phyloP scores from a whole-genome alignment of 2,329 filamentous ascomycete species.

The Colletotrichum eremochloae region DNA sequence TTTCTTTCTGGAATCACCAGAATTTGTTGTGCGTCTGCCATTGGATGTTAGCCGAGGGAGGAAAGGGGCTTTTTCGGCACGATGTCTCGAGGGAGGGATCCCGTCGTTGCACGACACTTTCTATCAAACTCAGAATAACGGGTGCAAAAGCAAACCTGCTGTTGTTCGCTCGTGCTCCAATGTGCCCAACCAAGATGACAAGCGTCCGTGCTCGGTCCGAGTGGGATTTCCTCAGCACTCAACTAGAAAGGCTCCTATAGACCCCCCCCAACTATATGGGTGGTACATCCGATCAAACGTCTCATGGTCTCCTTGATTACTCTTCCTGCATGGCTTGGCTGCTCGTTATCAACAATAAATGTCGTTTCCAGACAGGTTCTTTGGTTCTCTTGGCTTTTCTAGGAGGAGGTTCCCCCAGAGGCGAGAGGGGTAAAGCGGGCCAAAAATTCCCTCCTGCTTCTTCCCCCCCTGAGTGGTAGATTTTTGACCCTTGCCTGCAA shows the following conservation, averaged over 20 bases:
- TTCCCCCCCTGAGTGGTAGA: background rate
- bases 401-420: too few relatives aligned
- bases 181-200: background rate
- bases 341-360: background rate
- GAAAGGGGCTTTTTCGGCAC: too few relatives aligned
- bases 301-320: conserved; percentile 5
- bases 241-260: conserved; percentile 26
- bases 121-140: background rate
- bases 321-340: background rate
- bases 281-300: conserved; percentile 41
- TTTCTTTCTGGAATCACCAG: background rate
- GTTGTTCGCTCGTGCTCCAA: background rate
- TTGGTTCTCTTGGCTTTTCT: background rate
- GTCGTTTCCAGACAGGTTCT: background rate
- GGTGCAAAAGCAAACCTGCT: background rate
- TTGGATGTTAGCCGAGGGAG: background rate
- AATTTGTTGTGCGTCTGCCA: too few relatives aligned
- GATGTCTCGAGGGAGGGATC: background rate
- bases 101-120: background rate
- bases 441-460: background rate
- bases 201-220: conserved; percentile 38
- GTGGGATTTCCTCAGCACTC: conserved; percentile 12
- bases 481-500: background rate
- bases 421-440: background rate
- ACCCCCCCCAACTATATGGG: conserved; percentile 28